phyloP scores from a whole-genome alignment of 163 green algal genomes.

The Coccomyxa subellipsoidea region DNA sequence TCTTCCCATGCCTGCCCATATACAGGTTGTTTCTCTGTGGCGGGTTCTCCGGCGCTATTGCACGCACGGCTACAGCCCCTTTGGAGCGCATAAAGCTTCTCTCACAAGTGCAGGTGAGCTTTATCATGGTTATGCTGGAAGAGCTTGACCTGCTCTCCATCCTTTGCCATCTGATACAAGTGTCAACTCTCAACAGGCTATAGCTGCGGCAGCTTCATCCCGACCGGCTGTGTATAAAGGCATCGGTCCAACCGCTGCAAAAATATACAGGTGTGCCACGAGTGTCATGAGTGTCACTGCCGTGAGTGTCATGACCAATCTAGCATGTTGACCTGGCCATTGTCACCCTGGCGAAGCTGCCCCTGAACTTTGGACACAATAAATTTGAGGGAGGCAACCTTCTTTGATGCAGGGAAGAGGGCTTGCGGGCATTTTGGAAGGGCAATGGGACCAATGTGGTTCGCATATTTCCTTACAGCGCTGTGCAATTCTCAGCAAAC shows the following conservation, averaged over 20 bases:
- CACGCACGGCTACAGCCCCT: conserved; percentile 81
- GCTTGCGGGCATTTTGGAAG: conserved; percentile 88
- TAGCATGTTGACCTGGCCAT: too few species aligned
- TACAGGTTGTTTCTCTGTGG: conserved; percentile 78
- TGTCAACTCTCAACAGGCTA: neutral
- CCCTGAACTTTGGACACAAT: too few species aligned
- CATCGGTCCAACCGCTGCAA: conserved; percentile 22
- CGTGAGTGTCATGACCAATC: too few species aligned
- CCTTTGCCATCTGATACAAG: neutral
- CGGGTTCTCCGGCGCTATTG: conserved; percentile 75
- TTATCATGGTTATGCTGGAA: too few species aligned
- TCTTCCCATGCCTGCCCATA: neutral
- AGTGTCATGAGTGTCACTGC: conserved; percentile 51
- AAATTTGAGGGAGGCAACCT: too few species aligned
- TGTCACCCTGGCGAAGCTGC: too few species aligned
- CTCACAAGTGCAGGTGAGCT: conserved; percentile 69
- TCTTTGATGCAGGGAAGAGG: conserved; percentile 65
- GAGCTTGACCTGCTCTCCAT: conserved; percentile 28
- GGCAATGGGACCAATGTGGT: conserved; percentile 90
- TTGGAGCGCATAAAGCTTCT: conserved; percentile 92
- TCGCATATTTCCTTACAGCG: conserved; percentile 92
- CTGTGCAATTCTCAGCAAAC: conserved; percentile 78
- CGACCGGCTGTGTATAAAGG: neutral
- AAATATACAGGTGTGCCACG: conserved; percentile 1
- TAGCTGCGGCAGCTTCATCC: neutral